phyloP scores from a whole-genome alignment of 345 rosid genomes.

The Brassica rapa region DNA sequence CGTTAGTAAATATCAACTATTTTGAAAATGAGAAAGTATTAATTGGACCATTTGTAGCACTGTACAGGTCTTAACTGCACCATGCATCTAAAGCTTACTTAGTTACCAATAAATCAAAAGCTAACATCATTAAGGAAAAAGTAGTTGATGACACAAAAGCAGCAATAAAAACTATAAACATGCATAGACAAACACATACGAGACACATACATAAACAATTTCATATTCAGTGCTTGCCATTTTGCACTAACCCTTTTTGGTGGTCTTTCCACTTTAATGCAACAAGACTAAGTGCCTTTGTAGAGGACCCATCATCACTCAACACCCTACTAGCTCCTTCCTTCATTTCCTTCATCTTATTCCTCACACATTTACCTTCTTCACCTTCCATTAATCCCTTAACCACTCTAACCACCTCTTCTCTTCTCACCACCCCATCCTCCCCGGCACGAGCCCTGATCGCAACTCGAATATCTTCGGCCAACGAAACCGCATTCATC shows the following conservation, averaged over 20 bases:
- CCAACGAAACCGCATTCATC: slow-evolving; percentile 70
- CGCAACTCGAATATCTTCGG: slow-evolving; percentile 52
- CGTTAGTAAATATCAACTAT: not conserved
- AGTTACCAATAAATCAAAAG: not conserved
- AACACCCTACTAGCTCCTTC: slow-evolving; percentile 51
- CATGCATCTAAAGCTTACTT: not conserved
- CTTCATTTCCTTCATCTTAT: slow-evolving; percentile 58
- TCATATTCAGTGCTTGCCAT: slow-evolving; percentile 15
- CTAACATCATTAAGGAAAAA: not conserved
- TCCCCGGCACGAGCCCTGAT: slow-evolving; percentile 43
- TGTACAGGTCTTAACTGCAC: not conserved
- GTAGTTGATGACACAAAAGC: not conserved
- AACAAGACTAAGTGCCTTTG: slow-evolving; percentile 47
- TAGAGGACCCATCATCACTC: slow-evolving; percentile 56
- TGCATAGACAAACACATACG: not conserved
- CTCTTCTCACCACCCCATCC: slow-evolving; percentile 50
- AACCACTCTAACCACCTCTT: slow-evolving; percentile 55
- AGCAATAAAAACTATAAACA: slow-evolving; percentile 2
- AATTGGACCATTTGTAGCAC: not conserved
- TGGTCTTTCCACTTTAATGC: slow-evolving; percentile 55
- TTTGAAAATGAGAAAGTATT: not conserved
- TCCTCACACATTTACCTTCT: slow-evolving; percentile 64
- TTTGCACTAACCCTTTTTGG: slow-evolving; percentile 24
- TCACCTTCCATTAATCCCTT: slow-evolving; percentile 73
- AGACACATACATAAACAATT: slow-evolving; percentile 2